Conservation (phyloP, 768 basidiomycete species). For the Lactarius sp. region DNA sequence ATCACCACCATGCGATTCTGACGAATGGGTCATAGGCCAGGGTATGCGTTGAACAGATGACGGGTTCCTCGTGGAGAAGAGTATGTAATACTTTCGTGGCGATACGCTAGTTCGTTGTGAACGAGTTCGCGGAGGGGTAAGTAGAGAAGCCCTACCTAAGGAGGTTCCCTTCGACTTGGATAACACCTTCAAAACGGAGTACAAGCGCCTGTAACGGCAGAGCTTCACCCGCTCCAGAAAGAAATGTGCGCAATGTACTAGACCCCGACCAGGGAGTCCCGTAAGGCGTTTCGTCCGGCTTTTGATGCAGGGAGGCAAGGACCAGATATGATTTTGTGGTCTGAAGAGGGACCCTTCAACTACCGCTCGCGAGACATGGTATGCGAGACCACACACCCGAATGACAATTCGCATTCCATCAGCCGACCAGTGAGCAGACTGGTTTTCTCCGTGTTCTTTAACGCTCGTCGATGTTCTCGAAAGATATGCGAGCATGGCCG, state of each 20-base stretch:
- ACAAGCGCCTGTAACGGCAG: slow-evolving; percentile 60
- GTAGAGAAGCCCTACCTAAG: slow-evolving; percentile 47
- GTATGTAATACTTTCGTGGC: slow-evolving; percentile 59
- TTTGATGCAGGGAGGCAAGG: slow-evolving; percentile 60
- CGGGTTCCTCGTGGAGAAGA: slow-evolving; percentile 71
- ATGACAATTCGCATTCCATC: slow-evolving; percentile 78
- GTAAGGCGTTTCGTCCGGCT: slow-evolving; percentile 51
- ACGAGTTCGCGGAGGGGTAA: not conserved
- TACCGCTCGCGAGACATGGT: not conserved
- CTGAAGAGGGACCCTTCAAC: slow-evolving; percentile 37
- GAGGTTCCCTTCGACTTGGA: slow-evolving; percentile 69
- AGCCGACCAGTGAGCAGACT: slow-evolving; percentile 72
- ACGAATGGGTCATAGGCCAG: slow-evolving; percentile 59
- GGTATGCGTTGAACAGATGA: slow-evolving; percentile 79
- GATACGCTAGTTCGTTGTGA: slow-evolving; percentile 51
- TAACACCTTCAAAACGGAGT: slow-evolving; percentile 75
- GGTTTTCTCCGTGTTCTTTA: slow-evolving; percentile 78
- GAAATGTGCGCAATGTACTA: slow-evolving; percentile 58
- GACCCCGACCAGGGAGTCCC: slow-evolving; percentile 47
- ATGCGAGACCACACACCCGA: slow-evolving; percentile 46
- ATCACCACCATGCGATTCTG: slow-evolving; percentile 34
- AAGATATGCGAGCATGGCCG: slow-evolving; percentile 64
- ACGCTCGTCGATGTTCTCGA: slow-evolving; percentile 74
- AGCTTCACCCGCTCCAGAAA: slow-evolving; percentile 78
- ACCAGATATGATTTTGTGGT: slow-evolving; percentile 79